Base-by-base conservation (phyloP, 108 stramenopile genomes). In the Licmophora abbreviata region DNA sequence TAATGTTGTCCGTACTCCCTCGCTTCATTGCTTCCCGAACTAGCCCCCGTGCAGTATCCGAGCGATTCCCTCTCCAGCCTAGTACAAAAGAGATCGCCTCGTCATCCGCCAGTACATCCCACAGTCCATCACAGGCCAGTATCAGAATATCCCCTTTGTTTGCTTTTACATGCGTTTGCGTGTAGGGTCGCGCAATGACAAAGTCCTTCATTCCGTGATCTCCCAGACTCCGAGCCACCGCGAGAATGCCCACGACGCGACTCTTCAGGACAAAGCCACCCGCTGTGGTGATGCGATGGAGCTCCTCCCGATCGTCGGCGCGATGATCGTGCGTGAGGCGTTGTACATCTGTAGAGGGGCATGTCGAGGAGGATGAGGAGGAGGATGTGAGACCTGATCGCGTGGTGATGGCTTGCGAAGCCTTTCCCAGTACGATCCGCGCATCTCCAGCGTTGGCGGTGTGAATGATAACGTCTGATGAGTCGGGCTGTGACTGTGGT, bases 391-490 rank as follows among this genome's bases (percentile, higher is more conserved):
- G n/a, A n/a, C n/a, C n/a, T n/a, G n/a, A n/a, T n/a, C n/a, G n/a
- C n/a, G n/a, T n/a, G n/a, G n/a, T n/a, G n/a, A n/a, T n/a, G n/a
- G n/a, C n/a, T n/a, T n/a, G n/a, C n/a, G n/a, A n/a, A n/a, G n/a
- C n/a, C n/a, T n/a, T n/a, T n/a, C n/a, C 15, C 38, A 96, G 54
- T n/a, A 96, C 94, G 23, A 90, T 82, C 22, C 95, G 66, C 14
- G 93, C 82, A 58, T 99, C 98, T 9, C 98, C 98, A 21, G 85
- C 88, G 69, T 97, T 97, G 45, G 98, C 98, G 17, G 84, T 59
- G 63, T 90, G 76, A 6, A 98, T 56, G 20, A 67, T 64, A 33
- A 71, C 58, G 6, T 42, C 12, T 6, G 22, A 10, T 23, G 49
- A 35, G n/a, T n/a, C n/a, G n/a, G n/a, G n/a, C n/a, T n/a, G n/a